phyloP scores from a whole-genome alignment of 2,329 filamentous ascomycete genomes.

The Fusarium sp. region DNA sequence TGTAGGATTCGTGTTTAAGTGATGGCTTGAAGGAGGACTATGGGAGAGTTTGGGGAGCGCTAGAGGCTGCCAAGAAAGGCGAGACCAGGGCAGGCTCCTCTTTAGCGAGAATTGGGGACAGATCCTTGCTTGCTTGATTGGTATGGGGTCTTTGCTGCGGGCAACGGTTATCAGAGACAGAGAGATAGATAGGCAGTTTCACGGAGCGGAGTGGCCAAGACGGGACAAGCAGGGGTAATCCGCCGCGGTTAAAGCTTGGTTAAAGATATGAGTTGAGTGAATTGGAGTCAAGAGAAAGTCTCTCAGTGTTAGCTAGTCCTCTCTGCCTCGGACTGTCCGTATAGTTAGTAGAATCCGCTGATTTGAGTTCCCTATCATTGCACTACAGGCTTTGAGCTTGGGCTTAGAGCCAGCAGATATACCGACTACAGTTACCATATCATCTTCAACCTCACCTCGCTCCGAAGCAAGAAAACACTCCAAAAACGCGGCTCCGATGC shows the following conservation, averaged over 20 bases:
- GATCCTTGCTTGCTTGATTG: conserved; percentile 4
- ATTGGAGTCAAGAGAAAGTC: background rate
- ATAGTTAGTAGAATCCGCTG: conserved; percentile 5
- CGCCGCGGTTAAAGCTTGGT: conserved; percentile 20
- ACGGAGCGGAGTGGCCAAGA: conserved; percentile 22
- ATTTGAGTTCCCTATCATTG: background rate
- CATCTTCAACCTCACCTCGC: conserved; percentile 18
- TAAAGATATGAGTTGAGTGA: background rate
- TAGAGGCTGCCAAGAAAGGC: conserved; percentile 35
- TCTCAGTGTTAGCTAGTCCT: conserved; percentile 6
- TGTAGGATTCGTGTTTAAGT: conserved; percentile 15
- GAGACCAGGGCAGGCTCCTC: conserved; percentile 14
- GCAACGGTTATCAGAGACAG: conserved; percentile 24
- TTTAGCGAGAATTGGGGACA: conserved; percentile 16
- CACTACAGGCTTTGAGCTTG: background rate
- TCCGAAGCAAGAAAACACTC: conserved; percentile 4
- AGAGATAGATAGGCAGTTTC: conserved; percentile 44
- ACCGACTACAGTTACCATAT: conserved; percentile 4
- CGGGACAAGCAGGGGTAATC: conserved; percentile 14
- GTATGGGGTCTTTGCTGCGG: conserved; percentile 2
- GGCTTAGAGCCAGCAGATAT: background rate
- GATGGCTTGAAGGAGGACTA: conserved; percentile 22
- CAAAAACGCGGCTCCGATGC: conserved; percentile 26
- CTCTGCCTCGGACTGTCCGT: conserved; percentile 18
- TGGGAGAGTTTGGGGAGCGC: conserved; percentile 22